Conservation (phyloP, 2,329 filamentous ascomycete genomes). For the Cladophialophora psammophila region DNA sequence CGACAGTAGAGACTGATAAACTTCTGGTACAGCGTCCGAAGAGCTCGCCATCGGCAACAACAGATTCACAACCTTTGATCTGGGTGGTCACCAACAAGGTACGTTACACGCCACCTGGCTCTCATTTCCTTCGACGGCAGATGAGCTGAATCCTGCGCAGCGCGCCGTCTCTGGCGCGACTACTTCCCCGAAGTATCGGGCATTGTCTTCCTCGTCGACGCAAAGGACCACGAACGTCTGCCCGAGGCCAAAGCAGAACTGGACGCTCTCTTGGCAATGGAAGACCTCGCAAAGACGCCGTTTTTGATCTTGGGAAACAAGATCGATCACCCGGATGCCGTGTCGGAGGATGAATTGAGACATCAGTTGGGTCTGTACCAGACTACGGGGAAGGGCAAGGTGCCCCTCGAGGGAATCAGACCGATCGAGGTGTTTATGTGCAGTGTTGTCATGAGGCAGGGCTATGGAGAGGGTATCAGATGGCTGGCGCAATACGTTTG, state of each 20-base stretch:
- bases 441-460: slow-evolving; percentile 97
- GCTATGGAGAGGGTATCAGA: slow-evolving; percentile 87
- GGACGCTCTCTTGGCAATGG: slow-evolving; percentile 93
- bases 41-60: slow-evolving; percentile 92
- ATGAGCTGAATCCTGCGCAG: slow-evolving; percentile 52
- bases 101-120: slow-evolving; percentile 44
- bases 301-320: slow-evolving; percentile 98
- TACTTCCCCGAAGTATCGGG: slow-evolving; percentile 97
- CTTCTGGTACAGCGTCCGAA: slow-evolving; percentile 71
- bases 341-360: slow-evolving; percentile 93
- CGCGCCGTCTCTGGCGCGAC: slow-evolving; percentile 92
- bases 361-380: slow-evolving; percentile 93
- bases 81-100: slow-evolving; percentile 92
- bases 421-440: slow-evolving; percentile 99
- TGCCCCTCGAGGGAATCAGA: slow-evolving; percentile 87
- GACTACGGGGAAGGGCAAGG: slow-evolving; percentile 95
- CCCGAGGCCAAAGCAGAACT: slow-evolving; percentile 95
- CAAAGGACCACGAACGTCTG: slow-evolving; percentile 96
- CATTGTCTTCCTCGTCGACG: slow-evolving; percentile 97
- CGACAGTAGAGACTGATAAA: neutral
- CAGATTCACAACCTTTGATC: slow-evolving; percentile 92
- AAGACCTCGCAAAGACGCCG: slow-evolving; percentile 93
- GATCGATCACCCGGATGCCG: slow-evolving; percentile 96
- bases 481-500: slow-evolving; percentile 94
- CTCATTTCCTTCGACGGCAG: neutral